phyloP scores from a whole-genome alignment of 768 basidiomycete genomes.

The Boletus eberwhitei region DNA sequence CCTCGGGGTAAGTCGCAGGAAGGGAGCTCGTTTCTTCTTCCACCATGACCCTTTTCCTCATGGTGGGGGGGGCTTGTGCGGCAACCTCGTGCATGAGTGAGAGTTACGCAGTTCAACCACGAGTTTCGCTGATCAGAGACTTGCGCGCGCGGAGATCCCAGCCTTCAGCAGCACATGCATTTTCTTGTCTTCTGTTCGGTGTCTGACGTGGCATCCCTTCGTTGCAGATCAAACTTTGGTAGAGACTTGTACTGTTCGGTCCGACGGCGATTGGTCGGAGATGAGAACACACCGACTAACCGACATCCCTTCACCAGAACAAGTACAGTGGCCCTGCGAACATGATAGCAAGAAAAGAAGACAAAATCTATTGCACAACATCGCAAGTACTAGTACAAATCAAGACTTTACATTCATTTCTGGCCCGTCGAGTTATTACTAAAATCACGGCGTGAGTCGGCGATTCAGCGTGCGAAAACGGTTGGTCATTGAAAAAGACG shows the following conservation, averaged over 20 bases:
- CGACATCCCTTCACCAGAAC: background rate
- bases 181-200: background rate
- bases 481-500: slow-evolving; percentile 27
- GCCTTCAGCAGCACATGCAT: background rate
- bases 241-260: background rate
- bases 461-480: background rate
- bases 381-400: slow-evolving; percentile 18
- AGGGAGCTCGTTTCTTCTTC: background rate
- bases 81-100: background rate
- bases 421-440: slow-evolving; percentile 15
- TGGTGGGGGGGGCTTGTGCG: too few relatives aligned
- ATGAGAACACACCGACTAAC: background rate
- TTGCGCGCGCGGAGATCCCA: background rate
- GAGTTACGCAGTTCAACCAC: background rate
- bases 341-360: background rate
- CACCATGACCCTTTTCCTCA: background rate
- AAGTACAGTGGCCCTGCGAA: background rate
- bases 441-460: background rate
- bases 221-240: background rate
- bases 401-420: background rate
- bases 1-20: background rate
- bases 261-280: slow-evolving; percentile 7
- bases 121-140: background rate
- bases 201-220: background rate
- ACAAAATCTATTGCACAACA: slow-evolving; percentile 13